Base-by-base conservation (phyloP, 202 grass and related monocot genomes). In the Setaria italica region DNA sequence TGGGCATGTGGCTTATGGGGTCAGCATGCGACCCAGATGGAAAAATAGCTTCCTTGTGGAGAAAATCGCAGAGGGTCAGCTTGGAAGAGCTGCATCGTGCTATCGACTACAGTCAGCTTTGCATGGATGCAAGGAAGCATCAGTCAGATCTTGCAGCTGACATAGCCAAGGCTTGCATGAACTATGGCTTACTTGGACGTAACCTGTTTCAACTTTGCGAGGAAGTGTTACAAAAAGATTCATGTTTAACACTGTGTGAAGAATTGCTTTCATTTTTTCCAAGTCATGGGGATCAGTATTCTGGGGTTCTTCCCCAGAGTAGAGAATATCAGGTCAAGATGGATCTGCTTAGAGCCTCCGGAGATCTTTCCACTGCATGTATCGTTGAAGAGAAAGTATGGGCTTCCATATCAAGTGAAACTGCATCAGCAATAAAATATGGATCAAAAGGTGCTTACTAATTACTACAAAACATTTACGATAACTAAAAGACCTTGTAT, bases 1-100 rank as follows among this genome's bases (percentile, higher is more conserved):
- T 94, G 64, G 86, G 91, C 73, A 92, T 90, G 91, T 98, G 95
- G 91, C 88, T 98, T 74, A 93, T 90, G 91, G 93, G 93, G 46
- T 89, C 68, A 42, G 62, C 77, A 64, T 72, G n/a, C 77, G 70
- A 89, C 14, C 37, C 82, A 39, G 81, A 85, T 87, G 78, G 84
- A 56, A 67, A 88, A 81, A 41, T 89, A 62, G 68, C 90, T 80
- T 87, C 60, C 53, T 67, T 85, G 34, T 98, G 95, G 95, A 89
- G 76, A 85, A 89, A 85, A 81, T 93, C 95, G 80, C 50, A 68
- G 30, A 90, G 95, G 82, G 42, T 93, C 78, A 98, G 88, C 87
- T 90, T 98, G 78, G 93, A 98, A 85, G 93, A 95, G 73, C 89
- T 98, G 62, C 95, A 98, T 85, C 80, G 82, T 29, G 91, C 84